Conservation (phyloP, 148 eudicot species). For the Polygonum aviculare region DNA sequence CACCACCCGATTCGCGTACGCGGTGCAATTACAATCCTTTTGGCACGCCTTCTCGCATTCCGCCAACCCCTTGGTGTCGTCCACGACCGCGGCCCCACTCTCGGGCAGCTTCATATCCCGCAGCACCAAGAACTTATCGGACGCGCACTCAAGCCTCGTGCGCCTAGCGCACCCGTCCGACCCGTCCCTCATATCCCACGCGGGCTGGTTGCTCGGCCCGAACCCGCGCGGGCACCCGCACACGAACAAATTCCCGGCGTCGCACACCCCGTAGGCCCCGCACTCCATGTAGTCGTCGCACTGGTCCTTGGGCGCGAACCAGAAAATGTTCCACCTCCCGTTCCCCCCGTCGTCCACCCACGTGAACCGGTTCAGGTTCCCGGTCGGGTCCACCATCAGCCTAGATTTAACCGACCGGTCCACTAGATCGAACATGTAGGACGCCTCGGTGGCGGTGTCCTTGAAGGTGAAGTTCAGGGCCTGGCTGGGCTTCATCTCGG, state of each 20-base stretch:
- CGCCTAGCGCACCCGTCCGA: constrained; percentile 31
- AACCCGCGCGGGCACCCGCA: constrained; percentile 40
- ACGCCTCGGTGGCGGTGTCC: constrained; percentile 15
- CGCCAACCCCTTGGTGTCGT: constrained; percentile 19
- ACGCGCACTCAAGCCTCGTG: constrained; percentile 20
- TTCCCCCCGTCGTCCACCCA: constrained; percentile 18
- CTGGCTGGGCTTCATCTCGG: constrained; percentile 39
- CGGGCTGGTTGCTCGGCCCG: constrained; percentile 22
- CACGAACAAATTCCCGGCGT: constrained; percentile 19
- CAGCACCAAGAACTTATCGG: constrained; percentile 41
- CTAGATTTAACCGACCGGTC: constrained; percentile 25
- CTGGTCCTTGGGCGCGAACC: constrained; percentile 45
- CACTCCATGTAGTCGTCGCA: constrained; percentile 39
- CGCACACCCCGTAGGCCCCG: constrained; percentile 35
- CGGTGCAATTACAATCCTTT: constrained; percentile 56
- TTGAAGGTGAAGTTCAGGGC: constrained; percentile 28
- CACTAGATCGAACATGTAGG: constrained; percentile 13
- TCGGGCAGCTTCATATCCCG: constrained; percentile 58
- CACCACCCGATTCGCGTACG: constrained; percentile 28
- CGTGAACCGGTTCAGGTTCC: constrained; percentile 30
- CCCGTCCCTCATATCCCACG: constrained; percentile 39
- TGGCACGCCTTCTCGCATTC: constrained; percentile 40
- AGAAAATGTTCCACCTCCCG: constrained; percentile 27
- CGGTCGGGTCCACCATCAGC: constrained; percentile 28
- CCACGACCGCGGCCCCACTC: constrained; percentile 27